Percentiles rank a stretch among this genome's conserved stretches.
Conservation (phyloP, 2,329 filamentous ascomycete genomes). For the Tolypocladium album region DNA sequence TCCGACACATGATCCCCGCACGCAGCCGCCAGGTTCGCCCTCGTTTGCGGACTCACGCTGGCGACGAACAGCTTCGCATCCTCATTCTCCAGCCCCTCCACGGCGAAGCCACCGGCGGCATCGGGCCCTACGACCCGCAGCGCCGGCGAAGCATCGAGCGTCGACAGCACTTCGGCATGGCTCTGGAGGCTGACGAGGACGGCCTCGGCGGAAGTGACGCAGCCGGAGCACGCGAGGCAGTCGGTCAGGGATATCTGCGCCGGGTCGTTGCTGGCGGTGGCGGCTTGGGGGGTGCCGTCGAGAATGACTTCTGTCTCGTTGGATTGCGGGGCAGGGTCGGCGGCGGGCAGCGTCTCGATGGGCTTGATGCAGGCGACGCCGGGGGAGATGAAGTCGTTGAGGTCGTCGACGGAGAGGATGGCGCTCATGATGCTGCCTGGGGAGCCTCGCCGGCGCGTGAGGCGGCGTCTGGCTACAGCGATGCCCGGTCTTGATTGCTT, state of each 20-base stretch:
- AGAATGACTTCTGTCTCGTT: constrained; percentile 79
- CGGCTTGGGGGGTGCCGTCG: constrained; percentile 60
- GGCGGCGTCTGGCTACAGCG: neutral
- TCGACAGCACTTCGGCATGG: constrained; percentile 78
- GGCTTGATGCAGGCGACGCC: constrained; percentile 98
- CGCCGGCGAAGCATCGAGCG: constrained; percentile 58
- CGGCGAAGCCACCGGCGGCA: constrained; percentile 19
- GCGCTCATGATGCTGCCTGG: constrained; percentile 63
- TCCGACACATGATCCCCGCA: constrained; percentile 64
- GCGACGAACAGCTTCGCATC: constrained; percentile 77
- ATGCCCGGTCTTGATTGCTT: neutral
- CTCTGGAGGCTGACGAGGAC: constrained; percentile 93
- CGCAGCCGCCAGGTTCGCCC: constrained; percentile 80
- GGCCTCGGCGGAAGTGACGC: constrained; percentile 93
- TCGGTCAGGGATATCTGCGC: constrained; percentile 94
- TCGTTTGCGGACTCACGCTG: constrained; percentile 82
- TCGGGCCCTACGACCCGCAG: constrained; percentile 27
- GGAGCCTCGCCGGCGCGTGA: neutral
- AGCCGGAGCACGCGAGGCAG: constrained; percentile 93
- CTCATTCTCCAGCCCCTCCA: constrained; percentile 43
- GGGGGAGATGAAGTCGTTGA: constrained; percentile 98
- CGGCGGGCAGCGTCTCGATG: constrained; percentile 74
- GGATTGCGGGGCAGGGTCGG: constrained; percentile 25
- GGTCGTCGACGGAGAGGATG: constrained; percentile 89
- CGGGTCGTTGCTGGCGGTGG: constrained; percentile 51